These are phyloP conservation scores for Aspergillus aculeatinus DNA, from an alignment of 2,329 filamentous ascomycete genomes.

Conservation along the genomic window DNA sequence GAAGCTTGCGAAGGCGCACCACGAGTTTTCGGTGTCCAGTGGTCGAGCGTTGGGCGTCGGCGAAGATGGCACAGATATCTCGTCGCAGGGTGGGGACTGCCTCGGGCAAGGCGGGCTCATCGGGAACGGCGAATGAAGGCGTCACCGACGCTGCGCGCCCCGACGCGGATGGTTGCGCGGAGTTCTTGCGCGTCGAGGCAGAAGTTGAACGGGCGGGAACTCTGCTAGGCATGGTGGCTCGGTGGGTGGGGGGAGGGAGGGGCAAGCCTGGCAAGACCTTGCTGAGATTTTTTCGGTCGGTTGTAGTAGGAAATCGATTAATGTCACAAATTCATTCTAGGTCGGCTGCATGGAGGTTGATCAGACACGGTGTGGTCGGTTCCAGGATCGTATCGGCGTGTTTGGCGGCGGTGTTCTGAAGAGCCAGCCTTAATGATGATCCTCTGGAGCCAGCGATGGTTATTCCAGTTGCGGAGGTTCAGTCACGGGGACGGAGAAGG, in stretches of 20 bases:
- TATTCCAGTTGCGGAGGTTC: slow-evolving; percentile 12
- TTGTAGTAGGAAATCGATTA: slow-evolving; percentile 1
- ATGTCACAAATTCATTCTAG: slow-evolving; percentile 16
- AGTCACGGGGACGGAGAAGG: slow-evolving; percentile 21
- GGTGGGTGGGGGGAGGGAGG: slow-evolving; percentile 18
- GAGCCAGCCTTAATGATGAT: background rate
- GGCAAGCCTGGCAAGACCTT: background rate
- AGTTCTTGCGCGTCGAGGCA: slow-evolving; percentile 40
- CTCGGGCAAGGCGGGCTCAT: slow-evolving; percentile 54
- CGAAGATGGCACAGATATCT: slow-evolving; percentile 71
- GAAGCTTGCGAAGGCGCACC: slow-evolving; percentile 83
- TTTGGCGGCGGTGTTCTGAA: background rate
- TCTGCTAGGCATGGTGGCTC: slow-evolving; percentile 40
- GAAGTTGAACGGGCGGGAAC: slow-evolving; percentile 40
- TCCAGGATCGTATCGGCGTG: background rate
- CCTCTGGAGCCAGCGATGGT: slow-evolving; percentile 4
- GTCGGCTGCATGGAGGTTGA: background rate
- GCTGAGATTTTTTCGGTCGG: background rate
- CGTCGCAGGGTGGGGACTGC: slow-evolving; percentile 61
- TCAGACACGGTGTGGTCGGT: background rate
- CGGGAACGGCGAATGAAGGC: slow-evolving; percentile 54
- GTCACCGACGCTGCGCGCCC: slow-evolving; percentile 63
- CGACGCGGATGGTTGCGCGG: slow-evolving; percentile 58
- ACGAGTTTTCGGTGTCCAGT: slow-evolving; percentile 87
- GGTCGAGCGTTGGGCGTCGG: slow-evolving; percentile 82